These are phyloP conservation scores for Rhytidiadelphus loreus DNA, from an alignment of 225 moss, liverwort and hornwort species.

Conservation along the genomic window DNA sequence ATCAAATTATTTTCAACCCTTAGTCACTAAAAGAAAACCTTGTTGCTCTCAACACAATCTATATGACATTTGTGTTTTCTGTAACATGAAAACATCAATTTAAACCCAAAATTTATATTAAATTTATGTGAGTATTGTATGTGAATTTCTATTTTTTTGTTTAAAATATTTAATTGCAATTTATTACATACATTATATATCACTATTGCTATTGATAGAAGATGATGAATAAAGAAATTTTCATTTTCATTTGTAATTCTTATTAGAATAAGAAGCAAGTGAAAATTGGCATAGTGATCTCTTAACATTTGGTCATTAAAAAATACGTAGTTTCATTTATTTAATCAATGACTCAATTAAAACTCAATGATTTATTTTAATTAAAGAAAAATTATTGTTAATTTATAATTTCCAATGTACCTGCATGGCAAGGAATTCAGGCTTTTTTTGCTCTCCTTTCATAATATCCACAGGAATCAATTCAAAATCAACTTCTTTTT, in stretches of 20 bases:
- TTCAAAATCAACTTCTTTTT: slow-evolving; percentile 28
- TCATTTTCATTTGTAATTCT: neutral
- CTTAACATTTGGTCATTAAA: neutral
- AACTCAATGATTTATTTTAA: too few relatives aligned
- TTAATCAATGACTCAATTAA: neutral
- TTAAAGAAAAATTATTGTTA: too few relatives aligned
- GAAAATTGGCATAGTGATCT: neutral
- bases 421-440: neutral
- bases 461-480: slow-evolving; percentile 10
- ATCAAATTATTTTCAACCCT: too few relatives aligned
- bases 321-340: neutral
- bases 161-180: too few relatives aligned
- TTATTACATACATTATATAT: too few relatives aligned
- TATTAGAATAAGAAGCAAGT: neutral
- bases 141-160: neutral
- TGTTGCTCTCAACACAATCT: too few relatives aligned
- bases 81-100: too few relatives aligned
- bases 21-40: too few relatives aligned
- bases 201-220: neutral
- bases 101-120: too few relatives aligned
- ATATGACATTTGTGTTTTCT: too few relatives aligned
- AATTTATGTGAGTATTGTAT: too few relatives aligned
- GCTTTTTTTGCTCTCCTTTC: slow-evolving; percentile 14
- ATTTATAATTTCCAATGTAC: neutral
- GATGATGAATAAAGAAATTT: neutral